phyloP scores from a whole-genome alignment of 2,329 filamentous ascomycete species.

The Verticillium isaacii region DNA sequence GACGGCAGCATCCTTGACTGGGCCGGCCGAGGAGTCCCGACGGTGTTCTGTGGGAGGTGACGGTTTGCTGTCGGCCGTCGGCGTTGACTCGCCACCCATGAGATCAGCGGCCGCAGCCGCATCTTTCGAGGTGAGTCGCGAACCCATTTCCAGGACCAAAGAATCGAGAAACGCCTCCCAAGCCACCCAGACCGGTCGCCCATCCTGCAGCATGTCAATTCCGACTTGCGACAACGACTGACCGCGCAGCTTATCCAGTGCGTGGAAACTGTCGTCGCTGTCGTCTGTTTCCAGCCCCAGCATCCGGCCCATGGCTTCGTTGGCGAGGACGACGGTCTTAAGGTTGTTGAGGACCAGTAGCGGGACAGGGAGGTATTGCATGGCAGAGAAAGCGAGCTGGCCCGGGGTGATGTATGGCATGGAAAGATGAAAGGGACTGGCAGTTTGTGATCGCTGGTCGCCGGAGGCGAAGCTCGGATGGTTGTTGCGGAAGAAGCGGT shows the following conservation, averaged over 20 bases:
- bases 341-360: constrained; percentile 61
- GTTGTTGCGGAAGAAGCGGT: constrained; percentile 30
- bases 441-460: constrained; percentile 25
- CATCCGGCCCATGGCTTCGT: constrained; percentile 69
- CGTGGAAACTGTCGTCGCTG: constrained; percentile 32
- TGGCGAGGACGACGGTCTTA: constrained; percentile 69
- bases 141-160: constrained; percentile 38
- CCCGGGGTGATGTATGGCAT: constrained; percentile 45
- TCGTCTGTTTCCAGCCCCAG: constrained; percentile 51
- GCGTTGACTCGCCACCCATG: constrained; percentile 27
- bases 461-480: constrained; percentile 3
- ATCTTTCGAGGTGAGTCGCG: constrained; percentile 13
- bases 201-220: constrained; percentile 68
- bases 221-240: constrained; percentile 66
- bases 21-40: constrained; percentile 15
- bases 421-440: constrained; percentile 29
- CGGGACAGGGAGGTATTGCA: constrained; percentile 72
- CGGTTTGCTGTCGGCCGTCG: constrained; percentile 20
- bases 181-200: constrained; percentile 52
- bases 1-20: constrained; percentile 55
- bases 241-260: constrained; percentile 58
- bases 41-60: constrained; percentile 20
- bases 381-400: constrained; percentile 59
- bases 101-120: constrained; percentile 6
- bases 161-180: constrained; percentile 57